phyloP scores from a whole-genome alignment of 2,329 filamentous ascomycete species.

The Cercospora brassicicola region DNA sequence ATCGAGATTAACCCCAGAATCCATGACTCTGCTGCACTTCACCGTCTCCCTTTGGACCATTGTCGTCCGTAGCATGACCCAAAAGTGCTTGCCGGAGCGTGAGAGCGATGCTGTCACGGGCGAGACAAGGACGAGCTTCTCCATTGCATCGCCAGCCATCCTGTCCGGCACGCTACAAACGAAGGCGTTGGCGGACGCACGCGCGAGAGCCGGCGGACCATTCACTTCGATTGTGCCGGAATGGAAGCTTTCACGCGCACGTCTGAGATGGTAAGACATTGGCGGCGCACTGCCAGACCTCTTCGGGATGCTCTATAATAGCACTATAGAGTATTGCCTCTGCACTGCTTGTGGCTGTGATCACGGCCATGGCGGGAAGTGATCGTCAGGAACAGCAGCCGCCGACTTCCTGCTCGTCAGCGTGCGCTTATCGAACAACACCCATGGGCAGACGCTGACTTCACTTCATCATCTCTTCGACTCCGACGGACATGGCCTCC shows the following conservation, averaged over 20 bases:
- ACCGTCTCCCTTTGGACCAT: neutral
- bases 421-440: neutral
- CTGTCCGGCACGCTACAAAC: neutral
- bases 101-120: neutral
- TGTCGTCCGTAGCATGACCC: neutral
- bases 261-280: neutral
- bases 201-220: neutral
- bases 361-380: neutral
- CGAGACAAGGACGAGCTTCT: neutral
- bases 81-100: neutral
- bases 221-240: neutral
- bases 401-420: neutral
- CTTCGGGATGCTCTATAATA: neutral
- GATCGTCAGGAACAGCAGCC: slow-evolving; percentile 15
- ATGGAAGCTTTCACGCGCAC: neutral
- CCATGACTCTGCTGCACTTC: neutral
- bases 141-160: neutral
- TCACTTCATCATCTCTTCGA: neutral
- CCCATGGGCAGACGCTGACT: neutral
- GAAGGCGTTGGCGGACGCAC: neutral
- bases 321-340: neutral
- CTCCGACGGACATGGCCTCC: neutral
- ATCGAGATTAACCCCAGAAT: neutral
- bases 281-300: neutral
- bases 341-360: neutral